Percentiles rank a stretch among this genome's conserved stretches.
Evolutionary conservation across 257 asterid species (phyloP).

Genomic region (Solanum etuberosum): DNA sequence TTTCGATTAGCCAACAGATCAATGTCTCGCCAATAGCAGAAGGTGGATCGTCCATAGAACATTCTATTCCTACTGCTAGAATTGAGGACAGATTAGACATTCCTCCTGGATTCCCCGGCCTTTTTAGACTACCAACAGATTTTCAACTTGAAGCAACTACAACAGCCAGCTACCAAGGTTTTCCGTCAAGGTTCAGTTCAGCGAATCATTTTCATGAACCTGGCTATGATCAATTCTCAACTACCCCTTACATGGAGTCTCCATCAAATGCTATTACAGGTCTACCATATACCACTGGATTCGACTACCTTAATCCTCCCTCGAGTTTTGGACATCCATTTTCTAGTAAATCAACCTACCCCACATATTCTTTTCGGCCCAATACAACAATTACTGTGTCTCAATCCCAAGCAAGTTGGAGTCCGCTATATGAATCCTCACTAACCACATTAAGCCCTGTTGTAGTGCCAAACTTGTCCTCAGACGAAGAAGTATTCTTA

Average conservation of each 20-base stretch:
- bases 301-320: constrained; percentile 11
- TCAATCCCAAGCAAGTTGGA: neutral
- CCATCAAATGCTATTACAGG: constrained; percentile 17
- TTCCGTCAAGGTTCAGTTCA: constrained; percentile 2
- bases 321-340: constrained; percentile 10
- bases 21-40: constrained; percentile 3
- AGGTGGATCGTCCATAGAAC: neutral
- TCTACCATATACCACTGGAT: constrained; percentile 14
- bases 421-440: neutral
- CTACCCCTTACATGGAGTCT: constrained; percentile 19
- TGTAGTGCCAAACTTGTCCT: constrained; percentile 13
- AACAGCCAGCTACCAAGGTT: constrained; percentile 1
- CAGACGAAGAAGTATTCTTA: constrained; percentile 16
- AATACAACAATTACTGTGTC: neutral
- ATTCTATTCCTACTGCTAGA: constrained; percentile 14
- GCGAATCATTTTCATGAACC: constrained; percentile 17
- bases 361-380: constrained; percentile 5
- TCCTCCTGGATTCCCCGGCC: constrained; percentile 39
- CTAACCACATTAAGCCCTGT: constrained; percentile 14
- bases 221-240: constrained; percentile 6
- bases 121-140: constrained; percentile 70
- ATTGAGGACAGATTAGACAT: constrained; percentile 10
- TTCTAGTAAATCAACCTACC: constrained; percentile 11
- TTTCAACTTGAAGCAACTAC: constrained; percentile 23
- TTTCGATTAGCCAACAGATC: constrained; percentile 44